Conservation (phyloP, 1,284 basidiomycete genomes). For the Afroboletus lepidellus region DNA sequence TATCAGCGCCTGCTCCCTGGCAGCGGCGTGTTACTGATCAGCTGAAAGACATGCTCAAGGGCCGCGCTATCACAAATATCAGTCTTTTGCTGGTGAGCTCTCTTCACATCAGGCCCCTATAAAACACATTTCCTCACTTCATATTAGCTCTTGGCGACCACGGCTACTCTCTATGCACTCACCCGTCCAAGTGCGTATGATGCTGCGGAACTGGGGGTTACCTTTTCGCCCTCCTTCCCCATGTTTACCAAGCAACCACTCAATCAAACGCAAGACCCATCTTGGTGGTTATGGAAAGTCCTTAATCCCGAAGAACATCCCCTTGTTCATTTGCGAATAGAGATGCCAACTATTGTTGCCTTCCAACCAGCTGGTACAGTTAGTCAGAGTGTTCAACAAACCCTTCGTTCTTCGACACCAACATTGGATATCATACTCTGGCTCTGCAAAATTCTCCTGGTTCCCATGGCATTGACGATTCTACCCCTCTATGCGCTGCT, state of each 20-base stretch:
- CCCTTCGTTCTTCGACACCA: conserved; percentile 45
- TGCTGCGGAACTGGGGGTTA: conserved; percentile 30
- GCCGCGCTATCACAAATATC: conserved; percentile 77
- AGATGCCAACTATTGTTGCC: conserved; percentile 76
- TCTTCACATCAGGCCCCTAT: conserved; percentile 4
- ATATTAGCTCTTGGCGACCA: conserved; percentile 67
- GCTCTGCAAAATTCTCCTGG: conserved; percentile 78
- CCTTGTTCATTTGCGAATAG: conserved; percentile 78
- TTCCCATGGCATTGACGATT: conserved; percentile 83
- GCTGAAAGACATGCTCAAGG: conserved; percentile 55
- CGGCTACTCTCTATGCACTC: conserved; percentile 68
- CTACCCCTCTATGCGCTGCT: conserved; percentile 75
- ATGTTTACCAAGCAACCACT: conserved; percentile 32
- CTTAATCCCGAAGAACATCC: conserved; percentile 73
- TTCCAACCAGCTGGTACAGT: conserved; percentile 46
- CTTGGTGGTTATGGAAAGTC: conserved; percentile 75
- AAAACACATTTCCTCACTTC: conserved; percentile 6
- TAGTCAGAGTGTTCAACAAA: conserved; percentile 32
- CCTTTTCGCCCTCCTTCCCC: conserved; percentile 35
- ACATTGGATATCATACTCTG: conserved; percentile 62
- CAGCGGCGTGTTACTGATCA: conserved; percentile 45
- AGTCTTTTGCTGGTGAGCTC: conserved; percentile 71
- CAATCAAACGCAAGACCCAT: conserved; percentile 42
- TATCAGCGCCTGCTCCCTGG: conserved; percentile 41
- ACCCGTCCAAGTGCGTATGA: conserved; percentile 52